phyloP scores from a whole-genome alignment of 345 rosid genomes.

The Rhodamnia argentea region DNA sequence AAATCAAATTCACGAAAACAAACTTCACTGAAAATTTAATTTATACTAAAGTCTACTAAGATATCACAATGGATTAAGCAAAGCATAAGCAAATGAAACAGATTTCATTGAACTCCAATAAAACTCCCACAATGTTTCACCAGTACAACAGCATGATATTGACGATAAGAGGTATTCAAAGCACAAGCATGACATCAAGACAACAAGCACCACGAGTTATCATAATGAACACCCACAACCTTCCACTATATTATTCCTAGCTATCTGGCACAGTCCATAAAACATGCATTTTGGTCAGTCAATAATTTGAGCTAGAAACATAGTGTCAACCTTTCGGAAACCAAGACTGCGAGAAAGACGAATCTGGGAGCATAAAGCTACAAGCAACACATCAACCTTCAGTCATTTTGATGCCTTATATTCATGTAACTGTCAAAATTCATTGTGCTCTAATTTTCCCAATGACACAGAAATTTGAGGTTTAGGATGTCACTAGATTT shows the following conservation, averaged over 20 bases:
- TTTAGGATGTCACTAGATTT: not conserved
- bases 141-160: not conserved
- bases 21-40: not conserved
- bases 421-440: not conserved
- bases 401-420: not conserved
- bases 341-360: not conserved
- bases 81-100: not conserved
- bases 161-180: not conserved
- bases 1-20: conserved; percentile 1
- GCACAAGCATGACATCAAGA: not conserved
- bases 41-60: not conserved
- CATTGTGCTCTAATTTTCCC: not conserved
- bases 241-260: not conserved
- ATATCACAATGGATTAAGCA: not conserved
- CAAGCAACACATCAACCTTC: not conserved
- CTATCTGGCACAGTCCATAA: not conserved
- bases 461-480: not conserved
- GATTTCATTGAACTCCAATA: not conserved
- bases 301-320: not conserved
- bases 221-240: not conserved
- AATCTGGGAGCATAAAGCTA: too few relatives aligned
- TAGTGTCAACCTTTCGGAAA: not conserved
- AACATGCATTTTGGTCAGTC: not conserved
- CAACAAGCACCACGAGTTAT: not conserved
- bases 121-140: not conserved